Conservation (phyloP, 2,329 filamentous ascomycete genomes). For the Corniculantispora saksenae region DNA sequence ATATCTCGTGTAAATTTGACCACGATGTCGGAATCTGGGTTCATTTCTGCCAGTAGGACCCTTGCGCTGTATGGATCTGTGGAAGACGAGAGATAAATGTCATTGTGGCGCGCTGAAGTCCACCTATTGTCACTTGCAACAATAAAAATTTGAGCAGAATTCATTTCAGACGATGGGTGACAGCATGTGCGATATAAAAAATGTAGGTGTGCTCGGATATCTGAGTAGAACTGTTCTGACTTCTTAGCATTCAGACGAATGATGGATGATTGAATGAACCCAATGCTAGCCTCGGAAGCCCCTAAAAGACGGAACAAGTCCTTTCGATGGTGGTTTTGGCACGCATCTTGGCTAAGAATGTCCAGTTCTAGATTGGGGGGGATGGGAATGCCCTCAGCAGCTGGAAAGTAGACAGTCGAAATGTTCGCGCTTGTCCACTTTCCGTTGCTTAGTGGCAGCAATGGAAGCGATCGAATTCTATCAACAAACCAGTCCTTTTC, state of each 20-base stretch:
- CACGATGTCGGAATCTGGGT: not conserved
- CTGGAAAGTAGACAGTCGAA: not conserved
- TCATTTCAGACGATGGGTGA: not conserved
- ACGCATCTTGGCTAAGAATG: slow-evolving; percentile 12
- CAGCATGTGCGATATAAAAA: slow-evolving; percentile 21
- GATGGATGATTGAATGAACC: slow-evolving; percentile 3
- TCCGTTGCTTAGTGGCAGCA: not conserved
- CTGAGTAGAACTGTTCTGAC: too few species aligned
- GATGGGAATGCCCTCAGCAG: not conserved
- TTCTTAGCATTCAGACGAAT: not conserved
- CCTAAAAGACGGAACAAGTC: slow-evolving; percentile 17
- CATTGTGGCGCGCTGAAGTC: not conserved
- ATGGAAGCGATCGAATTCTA: not conserved
- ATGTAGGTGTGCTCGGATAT: slow-evolving; percentile 9
- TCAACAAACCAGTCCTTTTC: not conserved
- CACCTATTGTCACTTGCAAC: not conserved
- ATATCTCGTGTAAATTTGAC: not conserved
- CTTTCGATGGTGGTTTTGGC: slow-evolving; percentile 11
- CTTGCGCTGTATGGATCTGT: not conserved
- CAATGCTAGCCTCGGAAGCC: slow-evolving; percentile 1
- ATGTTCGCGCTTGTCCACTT: not conserved
- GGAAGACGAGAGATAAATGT: not conserved
- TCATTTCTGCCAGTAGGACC: not conserved
- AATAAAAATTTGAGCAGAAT: not conserved
- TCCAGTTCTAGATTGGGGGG: slow-evolving; percentile 2